These are phyloP conservation scores for Leptographium wingfieldii DNA, from an alignment of 2,329 filamentous ascomycete genomes.

Conservation along the genomic window DNA sequence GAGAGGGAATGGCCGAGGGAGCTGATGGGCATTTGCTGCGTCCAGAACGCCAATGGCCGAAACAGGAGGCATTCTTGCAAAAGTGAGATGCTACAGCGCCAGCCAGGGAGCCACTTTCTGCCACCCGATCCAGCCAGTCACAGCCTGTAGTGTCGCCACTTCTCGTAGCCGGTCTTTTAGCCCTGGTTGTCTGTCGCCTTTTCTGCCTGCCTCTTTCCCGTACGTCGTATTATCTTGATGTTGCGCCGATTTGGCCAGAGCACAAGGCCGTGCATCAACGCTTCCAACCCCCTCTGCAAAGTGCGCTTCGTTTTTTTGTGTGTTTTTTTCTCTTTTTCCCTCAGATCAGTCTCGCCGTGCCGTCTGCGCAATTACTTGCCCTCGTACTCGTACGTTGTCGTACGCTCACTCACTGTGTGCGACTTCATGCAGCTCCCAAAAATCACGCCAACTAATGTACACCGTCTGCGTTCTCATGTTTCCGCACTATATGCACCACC, in stretches of 20 bases:
- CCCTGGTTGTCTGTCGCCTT: background rate
- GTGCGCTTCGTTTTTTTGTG: no score
- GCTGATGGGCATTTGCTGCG: background rate
- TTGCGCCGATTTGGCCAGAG: no score
- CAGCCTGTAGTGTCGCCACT: background rate
- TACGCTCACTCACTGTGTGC: background rate
- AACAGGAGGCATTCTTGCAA: background rate
- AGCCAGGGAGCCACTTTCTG: background rate
- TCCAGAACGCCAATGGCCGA: background rate
- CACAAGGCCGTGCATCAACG: no score
- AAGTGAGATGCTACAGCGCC: background rate
- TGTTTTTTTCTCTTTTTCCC: no score
- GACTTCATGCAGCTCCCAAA: background rate
- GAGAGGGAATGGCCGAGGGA: background rate
- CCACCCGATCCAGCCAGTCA: background rate
- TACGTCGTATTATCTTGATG: no score
- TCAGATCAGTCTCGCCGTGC: no score
- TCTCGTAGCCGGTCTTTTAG: background rate
- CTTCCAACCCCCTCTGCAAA: no score
- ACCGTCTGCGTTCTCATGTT: background rate
- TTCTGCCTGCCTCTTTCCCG: background rate
- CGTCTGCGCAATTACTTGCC: no score
- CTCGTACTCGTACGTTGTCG: no score
- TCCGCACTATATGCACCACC: background rate
- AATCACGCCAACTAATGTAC: background rate